Percentiles rank a stretch among this genome's conserved stretches.
phyloP scores from a whole-genome alignment of 805 yeast species.

The Saccharomycopsis capsularis region DNA sequence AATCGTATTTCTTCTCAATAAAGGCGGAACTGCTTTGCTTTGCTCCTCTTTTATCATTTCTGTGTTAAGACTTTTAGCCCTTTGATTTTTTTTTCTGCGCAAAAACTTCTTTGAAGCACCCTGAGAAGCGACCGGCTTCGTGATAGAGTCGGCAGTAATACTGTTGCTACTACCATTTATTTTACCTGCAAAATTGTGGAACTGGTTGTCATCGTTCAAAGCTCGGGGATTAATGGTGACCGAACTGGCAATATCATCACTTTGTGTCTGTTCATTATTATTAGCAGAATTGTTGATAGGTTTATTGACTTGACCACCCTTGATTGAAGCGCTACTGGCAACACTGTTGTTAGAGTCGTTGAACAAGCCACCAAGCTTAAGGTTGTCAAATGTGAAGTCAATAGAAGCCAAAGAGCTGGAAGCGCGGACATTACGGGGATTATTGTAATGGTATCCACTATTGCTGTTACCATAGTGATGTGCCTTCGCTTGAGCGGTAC shows the following conservation, averaged over 20 bases:
- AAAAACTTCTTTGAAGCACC: too few relatives aligned
- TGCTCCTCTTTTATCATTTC: background rate
- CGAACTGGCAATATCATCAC: background rate
- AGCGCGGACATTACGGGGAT: background rate
- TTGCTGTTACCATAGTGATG: background rate
- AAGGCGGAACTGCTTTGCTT: background rate
- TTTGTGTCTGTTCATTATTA: background rate
- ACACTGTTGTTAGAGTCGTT: background rate
- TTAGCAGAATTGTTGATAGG: background rate
- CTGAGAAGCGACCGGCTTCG: too few relatives aligned
- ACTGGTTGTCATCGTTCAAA: conserved; percentile 1
- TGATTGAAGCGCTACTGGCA: background rate
- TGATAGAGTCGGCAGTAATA: too few relatives aligned
- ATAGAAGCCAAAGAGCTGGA: conserved; percentile 14
- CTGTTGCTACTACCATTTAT: background rate
- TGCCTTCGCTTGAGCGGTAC: background rate
- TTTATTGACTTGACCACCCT: background rate
- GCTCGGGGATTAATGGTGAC: conserved; percentile 12
- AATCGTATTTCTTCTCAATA: background rate
- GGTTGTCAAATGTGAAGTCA: conserved; percentile 7
- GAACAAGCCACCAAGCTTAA: background rate
- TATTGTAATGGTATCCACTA: background rate
- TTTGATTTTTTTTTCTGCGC: background rate
- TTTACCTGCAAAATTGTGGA: background rate
- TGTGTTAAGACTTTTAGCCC: too few relatives aligned